Conservation (phyloP, 768 basidiomycete genomes). For the Mrakia hoshinonis region DNA sequence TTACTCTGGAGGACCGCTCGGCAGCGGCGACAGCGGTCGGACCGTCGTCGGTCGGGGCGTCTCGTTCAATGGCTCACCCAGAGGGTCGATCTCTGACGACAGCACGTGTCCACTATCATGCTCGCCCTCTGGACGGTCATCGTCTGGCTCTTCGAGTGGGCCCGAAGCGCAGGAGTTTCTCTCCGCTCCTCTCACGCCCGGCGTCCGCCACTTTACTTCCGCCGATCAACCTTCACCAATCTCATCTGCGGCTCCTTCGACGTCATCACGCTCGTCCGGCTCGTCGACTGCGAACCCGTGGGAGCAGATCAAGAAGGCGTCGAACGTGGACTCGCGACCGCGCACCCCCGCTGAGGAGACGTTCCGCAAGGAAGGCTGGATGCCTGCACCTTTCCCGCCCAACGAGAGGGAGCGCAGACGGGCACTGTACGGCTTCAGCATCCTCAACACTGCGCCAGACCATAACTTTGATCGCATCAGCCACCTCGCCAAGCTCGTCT, state of each 20-base stretch:
- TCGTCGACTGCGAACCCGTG: background rate
- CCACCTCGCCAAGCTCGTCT: conserved; percentile 85
- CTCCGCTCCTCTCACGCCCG: no score
- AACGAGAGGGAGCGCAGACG: conserved; percentile 72
- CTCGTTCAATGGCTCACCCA: background rate
- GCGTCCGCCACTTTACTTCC: no score
- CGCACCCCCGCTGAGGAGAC: background rate
- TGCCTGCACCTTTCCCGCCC: conserved; percentile 73
- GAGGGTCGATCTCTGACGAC: no score
- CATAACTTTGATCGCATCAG: conserved; percentile 88
- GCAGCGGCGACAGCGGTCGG: conserved; percentile 10
- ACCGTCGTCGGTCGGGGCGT: conserved; percentile 15
- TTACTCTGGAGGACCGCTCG: background rate
- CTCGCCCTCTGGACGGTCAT: no score
- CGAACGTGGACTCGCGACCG: background rate
- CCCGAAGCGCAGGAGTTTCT: no score
- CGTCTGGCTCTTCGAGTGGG: no score
- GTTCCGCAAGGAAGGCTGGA: conserved; percentile 39
- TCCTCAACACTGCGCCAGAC: conserved; percentile 52
- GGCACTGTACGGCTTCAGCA: conserved; percentile 84
- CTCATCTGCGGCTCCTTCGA: no score
- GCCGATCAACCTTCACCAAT: no score
- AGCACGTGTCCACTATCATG: no score
- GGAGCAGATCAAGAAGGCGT: background rate
- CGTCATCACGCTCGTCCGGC: no score